These are phyloP conservation scores for Lactifluus hygrophoroides DNA, from an alignment of 768 basidiomycete genomes.

Conservation along the genomic window DNA sequence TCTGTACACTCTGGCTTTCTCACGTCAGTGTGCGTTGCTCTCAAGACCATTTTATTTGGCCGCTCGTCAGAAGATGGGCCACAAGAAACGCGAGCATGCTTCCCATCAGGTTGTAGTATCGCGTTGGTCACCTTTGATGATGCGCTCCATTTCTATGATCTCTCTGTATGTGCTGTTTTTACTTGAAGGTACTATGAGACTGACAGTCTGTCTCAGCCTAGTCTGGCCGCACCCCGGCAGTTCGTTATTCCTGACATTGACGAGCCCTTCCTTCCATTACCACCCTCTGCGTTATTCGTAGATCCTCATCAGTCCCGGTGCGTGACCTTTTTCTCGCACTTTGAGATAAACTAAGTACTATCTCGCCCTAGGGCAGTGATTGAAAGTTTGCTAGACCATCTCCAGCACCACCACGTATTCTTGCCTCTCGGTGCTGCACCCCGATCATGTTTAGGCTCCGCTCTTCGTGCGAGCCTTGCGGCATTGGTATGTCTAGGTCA, in stretches of 20 bases:
- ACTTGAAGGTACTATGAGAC: neutral
- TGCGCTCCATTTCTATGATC: constrained; percentile 79
- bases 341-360: neutral
- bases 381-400: constrained; percentile 51
- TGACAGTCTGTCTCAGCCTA: constrained; percentile 25
- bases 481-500: constrained; percentile 45
- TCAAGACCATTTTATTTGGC: constrained; percentile 62
- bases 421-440: constrained; percentile 27
- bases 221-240: constrained; percentile 33
- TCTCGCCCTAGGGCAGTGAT: constrained; percentile 43
- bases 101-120: constrained; percentile 48
- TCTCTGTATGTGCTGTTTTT: constrained; percentile 53
- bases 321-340: neutral
- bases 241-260: constrained; percentile 82
- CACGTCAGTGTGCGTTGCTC: constrained; percentile 49
- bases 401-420: constrained; percentile 55
- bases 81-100: constrained; percentile 34
- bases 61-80: constrained; percentile 34
- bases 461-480: constrained; percentile 60
- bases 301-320: constrained; percentile 65
- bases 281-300: constrained; percentile 58
- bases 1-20: constrained; percentile 65
- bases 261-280: constrained; percentile 83
- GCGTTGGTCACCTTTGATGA: constrained; percentile 79
- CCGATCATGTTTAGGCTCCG: constrained; percentile 71